Base-by-base conservation (phyloP, 352 stramenopile species). In the Pythium aphanidermatum region DNA sequence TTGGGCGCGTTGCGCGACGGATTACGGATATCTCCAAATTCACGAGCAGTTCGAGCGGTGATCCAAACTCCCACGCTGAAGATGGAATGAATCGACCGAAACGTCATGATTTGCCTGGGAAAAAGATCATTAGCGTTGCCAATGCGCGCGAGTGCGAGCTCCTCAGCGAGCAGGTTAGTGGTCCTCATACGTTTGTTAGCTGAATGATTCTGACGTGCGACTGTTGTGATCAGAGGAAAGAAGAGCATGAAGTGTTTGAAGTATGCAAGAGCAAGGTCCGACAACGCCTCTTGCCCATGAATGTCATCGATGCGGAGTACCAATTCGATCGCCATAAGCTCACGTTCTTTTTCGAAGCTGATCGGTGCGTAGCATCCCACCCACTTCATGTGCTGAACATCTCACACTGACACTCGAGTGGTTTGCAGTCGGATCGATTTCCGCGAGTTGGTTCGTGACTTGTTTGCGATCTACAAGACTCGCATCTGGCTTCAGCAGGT, bases 391-490 rank as follows among this genome's bases (percentile, higher is more conserved):
- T n/a, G 24, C 11, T 37, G 17, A 5, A 3, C 5, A n/a, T 37
- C 10, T 32, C 8, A 45, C n/a, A 5, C 23, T 32, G 37, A 33
- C 9, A 48, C 21, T 19, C 4, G 30, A 3, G 4, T 33, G n/a
- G 17, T 49, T 32, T 7, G 23, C 30, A 92, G 81, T 38, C 87
- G 96, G 30, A 98, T 99, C 54, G 96, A 99, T 69, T 99, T 99
- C 66, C 83, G 96, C 38, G 96, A 99, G 53, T 79, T 99, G 4
- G 96, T 99, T 14, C 84, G 96, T 27, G 96, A 99, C 54, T 70
- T 99, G 46, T 99, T 99, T 74, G 96, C 91, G 51, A 97, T 98
- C 56, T 99, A 98, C 73, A 99, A 99, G 74, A 99, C 95, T 36
- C 79, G 95, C 49, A 99, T 98, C 52, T 98, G 96, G 96, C 92